phyloP scores from a whole-genome alignment of 2,329 filamentous ascomycete species.

The Neoarthrinium moseri region DNA sequence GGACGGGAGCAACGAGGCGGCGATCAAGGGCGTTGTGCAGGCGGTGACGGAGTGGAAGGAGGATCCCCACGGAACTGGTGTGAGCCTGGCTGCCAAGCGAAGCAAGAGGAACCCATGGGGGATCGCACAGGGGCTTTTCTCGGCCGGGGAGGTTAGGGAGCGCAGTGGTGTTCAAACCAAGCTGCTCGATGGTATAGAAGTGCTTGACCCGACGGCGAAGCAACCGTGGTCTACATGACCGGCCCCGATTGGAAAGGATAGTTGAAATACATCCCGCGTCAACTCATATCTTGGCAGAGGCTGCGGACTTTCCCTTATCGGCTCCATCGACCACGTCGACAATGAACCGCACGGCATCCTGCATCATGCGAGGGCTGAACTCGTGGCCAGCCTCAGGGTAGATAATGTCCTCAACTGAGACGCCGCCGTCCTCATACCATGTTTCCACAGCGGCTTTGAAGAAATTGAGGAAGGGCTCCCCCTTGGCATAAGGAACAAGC shows the following conservation, averaged over 20 bases:
- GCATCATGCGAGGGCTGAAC: conserved; percentile 67
- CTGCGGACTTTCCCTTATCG: conserved; percentile 21
- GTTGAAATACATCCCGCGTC: no score
- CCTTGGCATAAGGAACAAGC: conserved; percentile 67
- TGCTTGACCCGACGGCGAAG: conserved; percentile 34
- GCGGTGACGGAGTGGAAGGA: conserved; percentile 47
- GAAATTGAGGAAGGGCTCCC: conserved; percentile 59
- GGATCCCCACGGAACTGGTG: conserved; percentile 52
- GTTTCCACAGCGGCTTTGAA: conserved; percentile 52
- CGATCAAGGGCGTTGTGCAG: conserved; percentile 39
- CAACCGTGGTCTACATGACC: conserved; percentile 37
- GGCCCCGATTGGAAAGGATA: background rate
- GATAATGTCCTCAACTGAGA: conserved; percentile 63
- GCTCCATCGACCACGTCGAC: conserved; percentile 40
- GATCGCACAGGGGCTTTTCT: conserved; percentile 43
- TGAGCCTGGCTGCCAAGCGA: conserved; percentile 46
- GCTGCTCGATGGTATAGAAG: conserved; percentile 34
- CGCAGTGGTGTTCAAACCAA: conserved; percentile 37
- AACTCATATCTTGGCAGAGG: conserved; percentile 25
- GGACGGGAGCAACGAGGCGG: conserved; percentile 33
- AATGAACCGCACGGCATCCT: conserved; percentile 65
- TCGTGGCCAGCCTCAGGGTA: conserved; percentile 69
- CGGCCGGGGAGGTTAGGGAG: conserved; percentile 26
- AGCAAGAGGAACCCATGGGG: conserved; percentile 48
- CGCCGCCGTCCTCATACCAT: conserved; percentile 54